Evolutionary conservation across 2,329 filamentous ascomycete genomes (phyloP).

Genomic region (Oidium heveae): DNA sequence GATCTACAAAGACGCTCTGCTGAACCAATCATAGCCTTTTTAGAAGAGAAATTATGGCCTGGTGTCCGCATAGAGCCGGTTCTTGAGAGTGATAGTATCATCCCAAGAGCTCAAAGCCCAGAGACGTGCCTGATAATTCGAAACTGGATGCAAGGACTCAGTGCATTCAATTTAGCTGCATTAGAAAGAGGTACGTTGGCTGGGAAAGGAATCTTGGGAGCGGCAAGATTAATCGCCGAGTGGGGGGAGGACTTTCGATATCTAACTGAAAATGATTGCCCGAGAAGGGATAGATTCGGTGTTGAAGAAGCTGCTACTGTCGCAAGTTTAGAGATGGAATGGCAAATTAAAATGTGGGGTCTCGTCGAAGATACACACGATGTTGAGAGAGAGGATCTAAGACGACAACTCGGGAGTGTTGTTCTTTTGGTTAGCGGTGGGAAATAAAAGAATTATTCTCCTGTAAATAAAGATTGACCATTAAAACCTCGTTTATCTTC

Average conservation of each 20-base stretch:
- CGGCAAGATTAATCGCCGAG: constrained; percentile 52
- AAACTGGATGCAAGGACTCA: constrained; percentile 50
- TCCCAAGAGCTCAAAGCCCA: constrained; percentile 48
- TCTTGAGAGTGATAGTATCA: constrained; percentile 52
- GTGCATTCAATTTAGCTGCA: constrained; percentile 61
- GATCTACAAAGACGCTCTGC: constrained; percentile 46
- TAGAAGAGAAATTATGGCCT: constrained; percentile 57
- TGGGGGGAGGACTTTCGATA: constrained; percentile 55
- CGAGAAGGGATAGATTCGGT: constrained; percentile 28
- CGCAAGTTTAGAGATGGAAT: constrained; percentile 62
- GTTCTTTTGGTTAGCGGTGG: constrained; percentile 50
- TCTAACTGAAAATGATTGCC: constrained; percentile 14
- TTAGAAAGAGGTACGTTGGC: constrained; percentile 65
- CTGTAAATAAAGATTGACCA: too few species aligned
- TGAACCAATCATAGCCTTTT: constrained; percentile 41
- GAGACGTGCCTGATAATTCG: constrained; percentile 53
- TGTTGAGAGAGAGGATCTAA: constrained; percentile 75
- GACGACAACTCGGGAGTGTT: constrained; percentile 68
- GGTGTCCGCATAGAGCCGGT: constrained; percentile 56
- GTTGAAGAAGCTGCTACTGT: constrained; percentile 61
- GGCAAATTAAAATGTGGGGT: constrained; percentile 81
- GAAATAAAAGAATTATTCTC: neutral
- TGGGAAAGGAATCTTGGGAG: constrained; percentile 65
- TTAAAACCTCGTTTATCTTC: too few species aligned
- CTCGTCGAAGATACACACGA: constrained; percentile 94